These are phyloP conservation scores for Leccinum obscurum DNA, from an alignment of 768 basidiomycete genomes.

Conservation along the genomic window DNA sequence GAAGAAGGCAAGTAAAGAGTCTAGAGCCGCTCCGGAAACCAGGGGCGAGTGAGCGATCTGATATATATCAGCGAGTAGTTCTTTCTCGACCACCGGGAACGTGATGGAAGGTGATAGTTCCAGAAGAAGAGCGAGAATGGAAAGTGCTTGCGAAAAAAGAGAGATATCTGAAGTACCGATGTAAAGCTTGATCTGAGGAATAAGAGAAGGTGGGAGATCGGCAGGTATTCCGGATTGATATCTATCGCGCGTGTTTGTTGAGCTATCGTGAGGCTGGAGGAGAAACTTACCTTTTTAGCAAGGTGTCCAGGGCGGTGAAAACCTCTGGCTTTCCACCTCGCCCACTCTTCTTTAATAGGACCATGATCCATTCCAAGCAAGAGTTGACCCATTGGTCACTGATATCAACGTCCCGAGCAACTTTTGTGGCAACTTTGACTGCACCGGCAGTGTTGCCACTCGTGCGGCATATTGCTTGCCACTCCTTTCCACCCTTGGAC, in stretches of 20 bases:
- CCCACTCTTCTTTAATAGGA: constrained; percentile 75
- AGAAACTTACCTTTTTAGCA: constrained; percentile 59
- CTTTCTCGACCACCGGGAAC: constrained; percentile 77
- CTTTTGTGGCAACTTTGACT: constrained; percentile 79
- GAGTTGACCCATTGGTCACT: constrained; percentile 80
- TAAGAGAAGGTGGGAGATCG: constrained; percentile 59
- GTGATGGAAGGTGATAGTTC: constrained; percentile 63
- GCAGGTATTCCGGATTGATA: constrained; percentile 51
- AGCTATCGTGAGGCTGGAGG: background rate
- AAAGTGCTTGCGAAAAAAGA: constrained; percentile 70
- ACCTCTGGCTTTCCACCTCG: constrained; percentile 76
- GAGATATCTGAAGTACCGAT: constrained; percentile 76
- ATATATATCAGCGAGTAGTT: constrained; percentile 65
- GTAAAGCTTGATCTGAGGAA: constrained; percentile 75
- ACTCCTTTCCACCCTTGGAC: constrained; percentile 67
- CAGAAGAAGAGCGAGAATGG: constrained; percentile 65
- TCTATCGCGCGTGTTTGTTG: constrained; percentile 27
- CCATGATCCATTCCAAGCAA: constrained; percentile 75
- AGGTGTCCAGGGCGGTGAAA: constrained; percentile 72
- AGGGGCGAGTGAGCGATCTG: constrained; percentile 75
- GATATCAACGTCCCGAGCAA: constrained; percentile 73
- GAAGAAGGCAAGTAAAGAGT: constrained; percentile 83
- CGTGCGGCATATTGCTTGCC: constrained; percentile 74
- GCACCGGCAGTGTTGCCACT: constrained; percentile 72
- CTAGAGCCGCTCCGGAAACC: constrained; percentile 73